phyloP scores from a whole-genome alignment of 768 basidiomycete genomes.

The Pulveroboletus frians region DNA sequence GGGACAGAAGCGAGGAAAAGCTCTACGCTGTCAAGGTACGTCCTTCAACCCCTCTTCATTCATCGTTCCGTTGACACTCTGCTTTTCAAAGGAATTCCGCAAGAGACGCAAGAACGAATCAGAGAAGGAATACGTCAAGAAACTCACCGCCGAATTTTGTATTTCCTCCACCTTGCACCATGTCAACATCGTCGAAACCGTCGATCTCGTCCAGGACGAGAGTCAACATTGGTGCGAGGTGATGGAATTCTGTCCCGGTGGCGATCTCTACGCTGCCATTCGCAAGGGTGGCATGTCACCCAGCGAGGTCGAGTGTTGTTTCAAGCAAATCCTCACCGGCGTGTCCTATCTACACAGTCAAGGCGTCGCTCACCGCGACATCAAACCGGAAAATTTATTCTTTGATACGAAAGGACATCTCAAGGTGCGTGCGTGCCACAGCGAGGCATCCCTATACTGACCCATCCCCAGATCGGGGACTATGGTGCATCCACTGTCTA shows the following conservation, averaged over 20 bases:
- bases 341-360: conserved; percentile 91
- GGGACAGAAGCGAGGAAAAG: conserved; percentile 95
- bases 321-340: conserved; percentile 91
- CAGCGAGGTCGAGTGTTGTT: conserved; percentile 93
- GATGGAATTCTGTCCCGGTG: conserved; percentile 99
- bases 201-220: conserved; percentile 99
- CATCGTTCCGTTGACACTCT: not conserved
- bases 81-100: conserved; percentile 76
- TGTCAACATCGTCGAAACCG: conserved; percentile 94
- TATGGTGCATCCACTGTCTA: conserved; percentile 99
- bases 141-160: conserved; percentile 98
- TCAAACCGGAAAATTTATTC: conserved; percentile 97
- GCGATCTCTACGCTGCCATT: conserved; percentile 97
- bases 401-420: conserved; percentile 89
- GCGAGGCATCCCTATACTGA: conserved; percentile 5
- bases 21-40: conserved; percentile 95
- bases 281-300: conserved; percentile 94
- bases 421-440: conserved; percentile 56
- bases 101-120: conserved; percentile 97
- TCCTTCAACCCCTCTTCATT: not conserved
- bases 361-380: conserved; percentile 95
- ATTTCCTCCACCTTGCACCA: conserved; percentile 95
- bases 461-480: conserved; percentile 74
- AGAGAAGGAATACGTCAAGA: conserved; percentile 99
- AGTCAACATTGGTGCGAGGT: conserved; percentile 97